A percentile compares a stretch with the other conserved stretches of the same genome.
phyloP scores from a whole-genome alignment of 345 rosid genomes.

The Gossypium longicalyx region DNA sequence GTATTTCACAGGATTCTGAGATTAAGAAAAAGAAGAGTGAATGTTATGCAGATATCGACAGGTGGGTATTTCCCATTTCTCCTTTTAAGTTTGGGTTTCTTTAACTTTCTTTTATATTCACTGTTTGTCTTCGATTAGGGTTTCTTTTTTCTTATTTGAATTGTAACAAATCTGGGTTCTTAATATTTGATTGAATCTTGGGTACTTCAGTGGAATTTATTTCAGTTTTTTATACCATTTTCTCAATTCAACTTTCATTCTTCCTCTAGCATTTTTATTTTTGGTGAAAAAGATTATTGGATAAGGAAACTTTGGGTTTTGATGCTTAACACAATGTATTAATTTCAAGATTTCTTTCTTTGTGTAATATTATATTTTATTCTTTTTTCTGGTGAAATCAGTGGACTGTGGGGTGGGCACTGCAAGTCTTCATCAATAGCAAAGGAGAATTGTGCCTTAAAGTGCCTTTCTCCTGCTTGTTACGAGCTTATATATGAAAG shows the following conservation, averaged over 20 bases:
- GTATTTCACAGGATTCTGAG: slow-evolving; percentile 13
- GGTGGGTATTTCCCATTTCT: slow-evolving; percentile 2
- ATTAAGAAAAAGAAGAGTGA: slow-evolving; percentile 18
- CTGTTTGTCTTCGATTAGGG: background rate
- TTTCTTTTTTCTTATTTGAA: background rate
- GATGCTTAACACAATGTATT: background rate
- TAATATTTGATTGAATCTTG: background rate
- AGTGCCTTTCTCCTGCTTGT: slow-evolving; percentile 12
- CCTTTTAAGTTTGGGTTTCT: background rate
- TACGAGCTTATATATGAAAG: slow-evolving; percentile 20
- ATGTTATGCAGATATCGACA: slow-evolving; percentile 22
- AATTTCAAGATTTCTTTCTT: background rate
- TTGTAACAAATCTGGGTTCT: background rate
- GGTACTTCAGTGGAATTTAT: background rate
- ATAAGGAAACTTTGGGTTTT: background rate
- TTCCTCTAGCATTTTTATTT: background rate
- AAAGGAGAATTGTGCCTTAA: slow-evolving; percentile 17
- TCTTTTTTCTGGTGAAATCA: background rate
- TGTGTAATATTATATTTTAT: background rate
- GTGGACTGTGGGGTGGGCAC: slow-evolving; percentile 56
- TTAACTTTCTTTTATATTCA: background rate
- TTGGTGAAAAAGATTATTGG: background rate
- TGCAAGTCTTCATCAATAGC: slow-evolving; percentile 49
- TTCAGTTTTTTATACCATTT: background rate
- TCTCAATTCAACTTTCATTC: background rate